These are phyloP conservation scores for Adansonia digitata DNA, from an alignment of 345 rosid genomes.

Conservation along the genomic window DNA sequence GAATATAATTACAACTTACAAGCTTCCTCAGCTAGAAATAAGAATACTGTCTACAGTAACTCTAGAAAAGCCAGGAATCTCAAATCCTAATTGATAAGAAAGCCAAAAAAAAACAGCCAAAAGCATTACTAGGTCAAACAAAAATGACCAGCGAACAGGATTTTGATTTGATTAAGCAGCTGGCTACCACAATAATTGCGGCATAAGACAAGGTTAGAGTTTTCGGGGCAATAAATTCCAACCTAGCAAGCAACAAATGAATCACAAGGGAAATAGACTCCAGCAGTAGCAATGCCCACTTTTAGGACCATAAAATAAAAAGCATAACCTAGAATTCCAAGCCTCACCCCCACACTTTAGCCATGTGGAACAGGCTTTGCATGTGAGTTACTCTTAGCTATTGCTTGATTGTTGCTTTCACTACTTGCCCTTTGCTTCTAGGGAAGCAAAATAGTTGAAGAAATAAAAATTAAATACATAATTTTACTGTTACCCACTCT, in stretches of 20 bases:
- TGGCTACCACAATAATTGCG: neutral
- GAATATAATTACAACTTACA: neutral
- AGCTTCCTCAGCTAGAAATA: neutral
- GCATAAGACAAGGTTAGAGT: neutral
- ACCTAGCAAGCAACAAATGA: neutral
- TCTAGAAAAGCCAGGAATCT: neutral
- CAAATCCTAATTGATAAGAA: neutral
- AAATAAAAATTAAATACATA: neutral
- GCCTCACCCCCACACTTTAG: neutral
- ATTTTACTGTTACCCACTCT: neutral
- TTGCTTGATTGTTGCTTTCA: neutral
- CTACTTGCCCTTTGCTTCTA: neutral
- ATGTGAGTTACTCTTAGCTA: neutral
- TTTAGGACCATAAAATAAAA: neutral
- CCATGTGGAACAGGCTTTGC: neutral
- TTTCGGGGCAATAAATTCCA: neutral
- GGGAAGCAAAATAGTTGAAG: neutral
- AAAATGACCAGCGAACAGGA: neutral
- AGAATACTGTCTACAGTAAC: neutral
- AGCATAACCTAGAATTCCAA: neutral
- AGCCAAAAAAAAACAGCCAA: neutral
- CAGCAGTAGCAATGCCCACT: neutral
- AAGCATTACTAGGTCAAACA: neutral
- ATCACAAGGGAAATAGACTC: constrained; percentile 3
- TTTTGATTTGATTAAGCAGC: neutral